A percentile compares a stretch with the other conserved stretches of the same genome.
These are phyloP conservation scores for Hordeum vulgare DNA, from an alignment of 176 grass and related monocot species.

Conservation along the genomic window DNA sequence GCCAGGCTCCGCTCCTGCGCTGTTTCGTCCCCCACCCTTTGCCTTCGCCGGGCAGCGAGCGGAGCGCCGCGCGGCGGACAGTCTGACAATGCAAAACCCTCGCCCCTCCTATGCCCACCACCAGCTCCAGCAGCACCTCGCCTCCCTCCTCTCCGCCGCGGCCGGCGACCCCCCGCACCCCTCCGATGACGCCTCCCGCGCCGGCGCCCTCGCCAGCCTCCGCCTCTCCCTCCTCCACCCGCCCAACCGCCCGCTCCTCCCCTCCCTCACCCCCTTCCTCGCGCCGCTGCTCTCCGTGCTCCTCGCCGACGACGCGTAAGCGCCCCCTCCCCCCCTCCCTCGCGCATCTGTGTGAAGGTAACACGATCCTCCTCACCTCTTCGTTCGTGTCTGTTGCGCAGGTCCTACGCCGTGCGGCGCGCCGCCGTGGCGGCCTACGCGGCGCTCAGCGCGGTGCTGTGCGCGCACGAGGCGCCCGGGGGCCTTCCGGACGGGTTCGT, in stretches of 20 bases:
- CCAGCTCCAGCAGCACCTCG: conserved; percentile 86
- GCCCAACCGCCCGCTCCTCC: conserved; percentile 65
- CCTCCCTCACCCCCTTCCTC: conserved; percentile 63
- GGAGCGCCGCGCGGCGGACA: conserved; percentile 4
- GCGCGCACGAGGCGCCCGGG: conserved; percentile 48
- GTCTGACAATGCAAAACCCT: conserved; percentile 35
- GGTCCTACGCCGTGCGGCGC: conserved; percentile 71
- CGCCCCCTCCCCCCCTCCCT: background rate
- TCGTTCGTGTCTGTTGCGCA: conserved; percentile 23
- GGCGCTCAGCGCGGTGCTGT: conserved; percentile 64
- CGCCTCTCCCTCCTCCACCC: conserved; percentile 80
- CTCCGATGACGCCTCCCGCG: conserved; percentile 51
- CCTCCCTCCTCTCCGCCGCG: conserved; percentile 71
- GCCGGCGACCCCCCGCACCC: conserved; percentile 32
- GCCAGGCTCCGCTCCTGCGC: background rate
- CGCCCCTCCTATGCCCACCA: conserved; percentile 62
- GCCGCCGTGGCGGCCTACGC: conserved; percentile 74
- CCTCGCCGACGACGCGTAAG: conserved; percentile 52
- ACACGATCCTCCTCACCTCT: conserved; percentile 11
- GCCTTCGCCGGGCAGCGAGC: background rate
- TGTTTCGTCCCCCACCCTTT: background rate
- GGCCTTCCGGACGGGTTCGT: conserved; percentile 75
- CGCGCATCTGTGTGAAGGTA: background rate
- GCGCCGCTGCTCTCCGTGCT: conserved; percentile 51
- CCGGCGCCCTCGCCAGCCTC: conserved; percentile 68